These are phyloP conservation scores for Colletotrichum sublineola DNA, from an alignment of 2,329 filamentous ascomycete species.

Conservation along the genomic window DNA sequence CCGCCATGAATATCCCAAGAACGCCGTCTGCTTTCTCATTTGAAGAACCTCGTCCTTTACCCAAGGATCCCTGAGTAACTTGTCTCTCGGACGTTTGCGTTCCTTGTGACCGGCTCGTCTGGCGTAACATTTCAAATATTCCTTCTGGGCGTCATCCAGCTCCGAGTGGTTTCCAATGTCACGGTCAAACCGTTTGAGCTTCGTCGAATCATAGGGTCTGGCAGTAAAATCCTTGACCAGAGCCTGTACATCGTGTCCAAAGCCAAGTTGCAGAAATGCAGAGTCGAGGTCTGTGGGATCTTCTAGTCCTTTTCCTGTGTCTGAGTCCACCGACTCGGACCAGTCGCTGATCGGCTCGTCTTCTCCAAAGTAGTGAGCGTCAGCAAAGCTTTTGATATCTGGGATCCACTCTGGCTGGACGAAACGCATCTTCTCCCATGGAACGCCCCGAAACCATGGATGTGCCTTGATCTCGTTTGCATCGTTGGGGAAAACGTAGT, in stretches of 20 bases:
- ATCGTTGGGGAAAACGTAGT: slow-evolving; percentile 85
- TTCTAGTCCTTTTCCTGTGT: background rate
- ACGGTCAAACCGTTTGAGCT: slow-evolving; percentile 63
- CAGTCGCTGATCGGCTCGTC: slow-evolving; percentile 79
- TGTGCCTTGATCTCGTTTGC: slow-evolving; percentile 92
- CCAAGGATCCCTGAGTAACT: slow-evolving; percentile 79
- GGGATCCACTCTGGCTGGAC: slow-evolving; percentile 85
- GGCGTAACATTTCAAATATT: slow-evolving; percentile 64
- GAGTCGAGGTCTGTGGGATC: slow-evolving; percentile 10
- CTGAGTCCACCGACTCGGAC: slow-evolving; percentile 58
- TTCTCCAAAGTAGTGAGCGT: slow-evolving; percentile 92
- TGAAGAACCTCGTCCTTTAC: slow-evolving; percentile 79
- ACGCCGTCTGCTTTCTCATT: slow-evolving; percentile 84
- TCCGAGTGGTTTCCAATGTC: slow-evolving; percentile 58
- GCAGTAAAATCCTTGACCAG: slow-evolving; percentile 57
- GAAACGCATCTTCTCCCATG: slow-evolving; percentile 81
- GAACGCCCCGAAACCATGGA: slow-evolving; percentile 84
- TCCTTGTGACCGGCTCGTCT: slow-evolving; percentile 71
- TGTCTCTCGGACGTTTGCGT: slow-evolving; percentile 85
- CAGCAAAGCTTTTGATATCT: slow-evolving; percentile 74
- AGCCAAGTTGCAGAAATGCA: background rate
- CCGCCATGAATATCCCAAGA: slow-evolving; percentile 91
- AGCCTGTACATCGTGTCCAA: slow-evolving; percentile 1
- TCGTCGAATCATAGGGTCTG: slow-evolving; percentile 62
- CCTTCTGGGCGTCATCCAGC: slow-evolving; percentile 54